phyloP scores from a whole-genome alignment of 2,329 filamentous ascomycete species.

The Septoria petroselini region DNA sequence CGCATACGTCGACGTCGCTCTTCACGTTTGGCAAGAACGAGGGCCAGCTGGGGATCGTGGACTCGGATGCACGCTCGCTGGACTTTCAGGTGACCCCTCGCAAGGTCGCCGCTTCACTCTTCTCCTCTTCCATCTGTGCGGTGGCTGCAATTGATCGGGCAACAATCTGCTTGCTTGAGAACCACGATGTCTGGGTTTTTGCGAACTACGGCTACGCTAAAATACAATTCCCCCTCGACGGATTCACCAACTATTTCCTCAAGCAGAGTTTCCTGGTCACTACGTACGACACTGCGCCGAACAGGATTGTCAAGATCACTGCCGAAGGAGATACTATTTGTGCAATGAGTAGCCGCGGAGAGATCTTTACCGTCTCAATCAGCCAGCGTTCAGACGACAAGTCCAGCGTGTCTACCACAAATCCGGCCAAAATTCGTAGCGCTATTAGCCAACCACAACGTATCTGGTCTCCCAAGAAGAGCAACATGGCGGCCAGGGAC shows the following conservation, averaged over 20 bases:
- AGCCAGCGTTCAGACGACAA: constrained; percentile 64
- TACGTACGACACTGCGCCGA: constrained; percentile 61
- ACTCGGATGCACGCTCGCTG: constrained; percentile 88
- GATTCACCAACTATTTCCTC: constrained; percentile 67
- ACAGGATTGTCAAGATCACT: constrained; percentile 71
- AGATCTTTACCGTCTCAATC: constrained; percentile 81
- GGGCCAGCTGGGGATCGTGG: constrained; percentile 89
- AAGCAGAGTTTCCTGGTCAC: constrained; percentile 63
- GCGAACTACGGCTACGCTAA: constrained; percentile 96
- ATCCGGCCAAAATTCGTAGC: constrained; percentile 83
- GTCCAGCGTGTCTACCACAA: constrained; percentile 73
- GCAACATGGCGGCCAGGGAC: constrained; percentile 77
- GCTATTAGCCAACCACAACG: constrained; percentile 74
- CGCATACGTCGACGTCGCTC: constrained; percentile 73
- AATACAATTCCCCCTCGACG: constrained; percentile 75
- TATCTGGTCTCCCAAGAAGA: constrained; percentile 86
- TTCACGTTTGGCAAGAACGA: constrained; percentile 96
- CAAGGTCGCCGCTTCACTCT: constrained; percentile 82
- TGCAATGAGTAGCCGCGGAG: constrained; percentile 76
- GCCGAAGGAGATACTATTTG: constrained; percentile 90
- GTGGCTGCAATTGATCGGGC: constrained; percentile 88
- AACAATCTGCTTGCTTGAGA: constrained; percentile 79
- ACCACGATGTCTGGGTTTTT: constrained; percentile 87
- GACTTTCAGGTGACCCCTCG: constrained; percentile 78
- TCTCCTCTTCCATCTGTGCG: constrained; percentile 67